phyloP scores from a whole-genome alignment of 176 grass and related monocot genomes.

The Carex kokanica region DNA sequence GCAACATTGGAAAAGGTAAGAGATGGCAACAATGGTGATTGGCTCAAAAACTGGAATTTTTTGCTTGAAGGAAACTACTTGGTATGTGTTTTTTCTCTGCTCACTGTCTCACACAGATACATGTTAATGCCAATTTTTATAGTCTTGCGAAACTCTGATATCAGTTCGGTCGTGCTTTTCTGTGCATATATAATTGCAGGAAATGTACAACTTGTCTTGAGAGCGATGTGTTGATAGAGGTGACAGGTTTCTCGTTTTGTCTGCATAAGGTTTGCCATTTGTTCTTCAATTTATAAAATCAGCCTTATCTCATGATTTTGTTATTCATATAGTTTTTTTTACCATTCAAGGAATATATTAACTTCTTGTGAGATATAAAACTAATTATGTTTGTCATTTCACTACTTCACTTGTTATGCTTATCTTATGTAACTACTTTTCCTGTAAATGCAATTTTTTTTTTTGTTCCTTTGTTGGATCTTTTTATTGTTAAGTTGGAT shows the following conservation, averaged over 20 bases:
- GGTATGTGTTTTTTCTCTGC: neutral
- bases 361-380: neutral
- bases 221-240: slow-evolving; percentile 22
- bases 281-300: neutral
- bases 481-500: neutral
- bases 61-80: slow-evolving; percentile 12
- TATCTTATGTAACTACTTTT: neutral
- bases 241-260: slow-evolving; percentile 15
- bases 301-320: neutral
- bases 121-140: neutral
- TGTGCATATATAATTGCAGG: slow-evolving; percentile 6
- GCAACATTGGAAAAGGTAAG: too few relatives aligned
- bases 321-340: neutral
- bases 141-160: neutral
- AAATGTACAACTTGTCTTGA: slow-evolving; percentile 14
- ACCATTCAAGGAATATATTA: neutral
- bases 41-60: slow-evolving; percentile 20
- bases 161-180: neutral
- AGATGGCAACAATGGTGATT: slow-evolving; percentile 6
- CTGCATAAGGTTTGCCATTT: slow-evolving; percentile 19
- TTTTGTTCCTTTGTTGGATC: neutral
- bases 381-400: neutral
- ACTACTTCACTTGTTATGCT: neutral
- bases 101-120: neutral
- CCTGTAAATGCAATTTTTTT: neutral